phyloP scores from a whole-genome alignment of 768 basidiomycete genomes.

The Psilocybe azurescens region DNA sequence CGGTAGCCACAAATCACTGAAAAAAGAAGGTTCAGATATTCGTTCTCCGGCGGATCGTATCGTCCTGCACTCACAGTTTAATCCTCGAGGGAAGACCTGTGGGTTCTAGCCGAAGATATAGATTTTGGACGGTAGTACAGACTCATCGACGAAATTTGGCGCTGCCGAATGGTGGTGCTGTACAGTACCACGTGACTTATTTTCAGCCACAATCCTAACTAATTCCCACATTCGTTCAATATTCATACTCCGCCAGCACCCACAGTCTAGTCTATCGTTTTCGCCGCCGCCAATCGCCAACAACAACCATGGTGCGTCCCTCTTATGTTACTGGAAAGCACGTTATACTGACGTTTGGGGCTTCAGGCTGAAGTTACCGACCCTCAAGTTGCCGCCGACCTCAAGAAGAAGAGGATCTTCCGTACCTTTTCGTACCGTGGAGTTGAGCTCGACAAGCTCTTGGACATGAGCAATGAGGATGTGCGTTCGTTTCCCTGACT shows the following conservation, averaged over 20 bases:
- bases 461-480: constrained; percentile 95
- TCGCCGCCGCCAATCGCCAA: constrained; percentile 48
- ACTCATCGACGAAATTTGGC: constrained; percentile 20
- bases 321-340: constrained; percentile 12
- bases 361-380: constrained; percentile 90
- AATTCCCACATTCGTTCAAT: constrained; percentile 27
- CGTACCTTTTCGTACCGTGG: constrained; percentile 99
- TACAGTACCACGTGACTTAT: constrained; percentile 62
- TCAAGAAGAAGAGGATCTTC: constrained; percentile 99
- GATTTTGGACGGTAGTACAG: constrained; percentile 32
- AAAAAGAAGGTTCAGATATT: constrained; percentile 12
- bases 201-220: constrained; percentile 44
- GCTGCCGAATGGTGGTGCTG: constrained; percentile 42
- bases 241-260: constrained; percentile 37
- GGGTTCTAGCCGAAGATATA: constrained; percentile 81
- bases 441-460: constrained; percentile 96
- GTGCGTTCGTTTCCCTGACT: constrained; percentile 51
- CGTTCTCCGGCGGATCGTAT: neutral
- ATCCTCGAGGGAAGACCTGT: constrained; percentile 93
- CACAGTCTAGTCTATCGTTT: constrained; percentile 28
- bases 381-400: constrained; percentile 91
- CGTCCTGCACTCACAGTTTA: constrained; percentile 60
- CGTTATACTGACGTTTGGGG: constrained; percentile 17
- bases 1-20: constrained; percentile 95
- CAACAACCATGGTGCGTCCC: constrained; percentile 46